Evolutionary conservation across 495 filamentous ascomycete species (phyloP).

Genomic region (Penicillium robsamsonii): DNA sequence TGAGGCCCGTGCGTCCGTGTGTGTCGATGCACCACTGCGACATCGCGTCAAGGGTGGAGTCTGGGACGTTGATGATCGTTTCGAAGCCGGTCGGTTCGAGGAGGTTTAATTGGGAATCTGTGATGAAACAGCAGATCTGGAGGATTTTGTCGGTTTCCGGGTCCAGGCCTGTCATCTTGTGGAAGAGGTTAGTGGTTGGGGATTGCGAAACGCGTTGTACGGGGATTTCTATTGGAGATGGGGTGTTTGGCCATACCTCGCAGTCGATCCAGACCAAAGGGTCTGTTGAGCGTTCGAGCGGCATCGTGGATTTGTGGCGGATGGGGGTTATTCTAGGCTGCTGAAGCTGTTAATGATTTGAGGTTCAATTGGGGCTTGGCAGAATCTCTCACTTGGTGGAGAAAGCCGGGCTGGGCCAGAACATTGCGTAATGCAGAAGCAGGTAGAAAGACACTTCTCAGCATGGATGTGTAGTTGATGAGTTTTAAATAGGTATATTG

Average conservation of each 20-base stretch:
- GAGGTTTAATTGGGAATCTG: conserved; percentile 70
- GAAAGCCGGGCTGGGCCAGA: conserved; percentile 21
- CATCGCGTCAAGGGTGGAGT: conserved; percentile 73
- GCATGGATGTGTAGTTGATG: conserved; percentile 1
- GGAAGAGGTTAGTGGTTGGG: conserved; percentile 10
- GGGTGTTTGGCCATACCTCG: conserved; percentile 55
- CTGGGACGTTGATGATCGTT: conserved; percentile 70
- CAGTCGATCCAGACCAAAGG: conserved; percentile 88
- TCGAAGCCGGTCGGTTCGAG: conserved; percentile 79
- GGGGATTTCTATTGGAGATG: not conserved
- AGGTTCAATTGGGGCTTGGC: conserved; percentile 6
- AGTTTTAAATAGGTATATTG: not conserved
- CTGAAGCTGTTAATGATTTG: conserved; percentile 9
- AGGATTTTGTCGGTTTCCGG: conserved; percentile 77
- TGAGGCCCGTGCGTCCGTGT: conserved; percentile 72
- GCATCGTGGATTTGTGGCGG: conserved; percentile 32
- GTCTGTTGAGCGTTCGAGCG: conserved; percentile 49
- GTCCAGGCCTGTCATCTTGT: conserved; percentile 95
- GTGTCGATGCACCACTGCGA: conserved; percentile 65
- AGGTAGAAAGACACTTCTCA: conserved; percentile 2
- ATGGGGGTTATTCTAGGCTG: not conserved
- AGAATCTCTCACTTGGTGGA: conserved; percentile 27
- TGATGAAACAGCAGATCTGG: conserved; percentile 92
- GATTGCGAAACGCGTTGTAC: not conserved
- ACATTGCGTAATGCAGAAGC: conserved; percentile 6